Evolutionary conservation across 768 basidiomycete species (phyloP).

Genomic region (Boletus eberwhitei): DNA sequence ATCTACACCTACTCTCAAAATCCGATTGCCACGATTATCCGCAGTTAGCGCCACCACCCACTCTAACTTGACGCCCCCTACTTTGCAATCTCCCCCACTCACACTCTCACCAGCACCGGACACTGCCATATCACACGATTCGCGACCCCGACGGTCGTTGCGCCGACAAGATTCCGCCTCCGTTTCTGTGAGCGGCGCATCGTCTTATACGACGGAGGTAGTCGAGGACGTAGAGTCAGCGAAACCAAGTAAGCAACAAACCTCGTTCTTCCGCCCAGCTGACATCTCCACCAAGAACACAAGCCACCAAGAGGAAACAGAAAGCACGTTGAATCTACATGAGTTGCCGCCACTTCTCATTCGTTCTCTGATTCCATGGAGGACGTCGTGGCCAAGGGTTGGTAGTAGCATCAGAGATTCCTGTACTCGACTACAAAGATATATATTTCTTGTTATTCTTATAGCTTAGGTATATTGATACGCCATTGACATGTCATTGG

Average conservation of each 20-base stretch:
- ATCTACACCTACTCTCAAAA: slow-evolving; percentile 34
- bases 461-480: slow-evolving; percentile 3
- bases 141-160: slow-evolving; percentile 27
- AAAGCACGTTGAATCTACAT: slow-evolving; percentile 19
- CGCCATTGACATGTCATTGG: not conserved
- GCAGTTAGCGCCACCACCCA: slow-evolving; percentile 28
- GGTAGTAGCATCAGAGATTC: slow-evolving; percentile 9
- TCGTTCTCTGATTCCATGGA: not conserved
- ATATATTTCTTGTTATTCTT: slow-evolving; percentile 27
- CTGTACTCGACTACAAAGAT: slow-evolving; percentile 24
- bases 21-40: slow-evolving; percentile 31
- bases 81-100: slow-evolving; percentile 21
- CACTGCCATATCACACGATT: slow-evolving; percentile 16
- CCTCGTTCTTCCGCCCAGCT: not conserved
- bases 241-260: slow-evolving; percentile 28
- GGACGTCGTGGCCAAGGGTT: not conserved
- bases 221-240: slow-evolving; percentile 24
- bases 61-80: slow-evolving; percentile 16
- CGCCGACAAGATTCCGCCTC: slow-evolving; percentile 30
- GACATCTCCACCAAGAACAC: slow-evolving; percentile 16
- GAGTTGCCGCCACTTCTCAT: not conserved
- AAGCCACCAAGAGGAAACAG: slow-evolving; percentile 23
- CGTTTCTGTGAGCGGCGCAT: slow-evolving; percentile 31
- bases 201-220: slow-evolving; percentile 30
- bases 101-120: slow-evolving; percentile 24